Conservation (phyloP, 345 rosid genomes). For the Gossypium mustelinum region DNA sequence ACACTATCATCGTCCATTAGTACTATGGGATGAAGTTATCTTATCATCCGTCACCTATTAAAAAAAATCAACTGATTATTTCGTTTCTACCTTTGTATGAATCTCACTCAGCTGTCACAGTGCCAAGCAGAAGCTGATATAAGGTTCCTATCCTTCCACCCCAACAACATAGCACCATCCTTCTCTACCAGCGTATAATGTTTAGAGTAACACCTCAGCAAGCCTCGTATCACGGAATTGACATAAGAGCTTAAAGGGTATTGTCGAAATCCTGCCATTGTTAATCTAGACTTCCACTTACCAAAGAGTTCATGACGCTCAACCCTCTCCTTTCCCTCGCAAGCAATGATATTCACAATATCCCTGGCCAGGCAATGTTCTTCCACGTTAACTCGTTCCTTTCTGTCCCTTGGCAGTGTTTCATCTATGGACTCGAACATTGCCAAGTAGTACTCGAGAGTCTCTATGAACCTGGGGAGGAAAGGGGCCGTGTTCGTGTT, state of each 20-base stretch:
- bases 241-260: conserved; percentile 51
- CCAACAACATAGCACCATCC: conserved; percentile 64
- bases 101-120: conserved; percentile 19
- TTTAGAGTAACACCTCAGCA: conserved; percentile 47
- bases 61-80: conserved; percentile 8
- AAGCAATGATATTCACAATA: conserved; percentile 57
- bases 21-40: not conserved
- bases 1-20: not conserved
- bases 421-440: conserved; percentile 68
- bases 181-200: conserved; percentile 50
- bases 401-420: conserved; percentile 42
- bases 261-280: conserved; percentile 65
- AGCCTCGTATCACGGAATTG: conserved; percentile 46
- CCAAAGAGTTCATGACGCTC: conserved; percentile 68
- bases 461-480: conserved; percentile 52
- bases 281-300: conserved; percentile 70
- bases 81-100: not conserved
- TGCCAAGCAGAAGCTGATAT: conserved; percentile 74
- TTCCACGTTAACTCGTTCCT: conserved; percentile 49
- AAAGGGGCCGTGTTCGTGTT: conserved; percentile 74
- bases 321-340: conserved; percentile 69
- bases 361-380: conserved; percentile 70
- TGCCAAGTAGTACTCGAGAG: conserved; percentile 59
- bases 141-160: conserved; percentile 61
- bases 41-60: not conserved